These are phyloP conservation scores for Nitzschia palea DNA, from an alignment of 108 stramenopile species.

Conservation along the genomic window DNA sequence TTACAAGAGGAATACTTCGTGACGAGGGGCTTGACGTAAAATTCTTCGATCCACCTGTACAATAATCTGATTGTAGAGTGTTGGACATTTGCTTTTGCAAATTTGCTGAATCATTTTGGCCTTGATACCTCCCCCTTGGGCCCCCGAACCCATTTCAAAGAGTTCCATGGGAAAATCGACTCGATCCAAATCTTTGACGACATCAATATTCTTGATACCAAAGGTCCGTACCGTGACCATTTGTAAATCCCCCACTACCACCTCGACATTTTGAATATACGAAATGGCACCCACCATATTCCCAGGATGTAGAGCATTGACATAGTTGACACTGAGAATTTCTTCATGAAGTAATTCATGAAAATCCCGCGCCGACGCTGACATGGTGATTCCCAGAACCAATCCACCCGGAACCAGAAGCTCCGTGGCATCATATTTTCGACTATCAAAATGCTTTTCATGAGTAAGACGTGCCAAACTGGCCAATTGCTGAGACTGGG, in stretches of 20 bases:
- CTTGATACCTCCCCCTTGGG: constrained; percentile 8
- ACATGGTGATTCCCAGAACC: constrained; percentile 67
- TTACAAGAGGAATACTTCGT: constrained; percentile 66
- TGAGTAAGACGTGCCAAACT: constrained; percentile 79
- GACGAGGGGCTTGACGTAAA: constrained; percentile 61
- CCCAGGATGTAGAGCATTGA: constrained; percentile 80
- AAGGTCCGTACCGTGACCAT: constrained; percentile 71
- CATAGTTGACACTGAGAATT: constrained; percentile 65
- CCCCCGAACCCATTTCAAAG: constrained; percentile 26
- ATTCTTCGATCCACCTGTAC: constrained; percentile 74
- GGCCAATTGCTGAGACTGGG: constrained; percentile 78
- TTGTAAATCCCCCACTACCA: constrained; percentile 67
- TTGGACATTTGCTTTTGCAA: constrained; percentile 64
- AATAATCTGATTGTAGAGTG: constrained; percentile 67
- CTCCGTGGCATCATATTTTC: constrained; percentile 70
- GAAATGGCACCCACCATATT: constrained; percentile 67
- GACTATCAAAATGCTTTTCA: constrained; percentile 78
- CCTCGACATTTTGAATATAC: constrained; percentile 53
- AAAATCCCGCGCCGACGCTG: constrained; percentile 72
- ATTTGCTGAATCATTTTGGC: constrained; percentile 71
- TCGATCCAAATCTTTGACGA: constrained; percentile 45
- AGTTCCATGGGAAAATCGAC: constrained; percentile 69
- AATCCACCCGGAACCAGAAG: constrained; percentile 79
- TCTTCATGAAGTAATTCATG: constrained; percentile 89
- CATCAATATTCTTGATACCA: constrained; percentile 76